Percentiles rank a stretch among this genome's conserved stretches.
Conservation (phyloP, 2,329 filamentous ascomycete species). For the Torrubiella hemipterigena region DNA sequence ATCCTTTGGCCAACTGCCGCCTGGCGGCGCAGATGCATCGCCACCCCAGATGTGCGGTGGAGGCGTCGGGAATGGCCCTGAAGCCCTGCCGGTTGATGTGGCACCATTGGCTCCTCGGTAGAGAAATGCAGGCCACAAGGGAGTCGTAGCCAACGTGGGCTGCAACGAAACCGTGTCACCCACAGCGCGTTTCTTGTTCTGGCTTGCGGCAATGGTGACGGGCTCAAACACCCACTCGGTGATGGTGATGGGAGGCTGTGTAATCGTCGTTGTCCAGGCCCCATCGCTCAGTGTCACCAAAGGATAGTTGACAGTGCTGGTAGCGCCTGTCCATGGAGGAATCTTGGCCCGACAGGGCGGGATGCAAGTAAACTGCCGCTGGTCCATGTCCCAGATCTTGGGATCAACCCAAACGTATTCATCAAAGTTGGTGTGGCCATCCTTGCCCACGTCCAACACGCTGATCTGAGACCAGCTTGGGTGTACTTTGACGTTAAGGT, state of each 20-base stretch:
- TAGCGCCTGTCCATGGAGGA: constrained; percentile 15
- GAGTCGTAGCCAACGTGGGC: constrained; percentile 11
- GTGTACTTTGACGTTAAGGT: constrained; percentile 15
- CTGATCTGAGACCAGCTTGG: constrained; percentile 16
- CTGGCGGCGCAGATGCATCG: constrained; percentile 10
- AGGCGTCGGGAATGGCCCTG: neutral
- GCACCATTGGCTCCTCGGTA: constrained; percentile 11
- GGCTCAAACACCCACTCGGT: constrained; percentile 13
- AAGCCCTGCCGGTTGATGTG: constrained; percentile 1
- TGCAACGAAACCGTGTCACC: constrained; percentile 4
- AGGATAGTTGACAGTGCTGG: constrained; percentile 17
- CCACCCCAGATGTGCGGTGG: neutral
- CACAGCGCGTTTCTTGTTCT: constrained; percentile 4
- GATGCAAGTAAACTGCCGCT: constrained; percentile 15
- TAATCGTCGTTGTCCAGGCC: constrained; percentile 18
- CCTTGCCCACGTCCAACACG: constrained; percentile 10
- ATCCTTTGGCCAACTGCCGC: constrained; percentile 1
- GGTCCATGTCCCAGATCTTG: constrained; percentile 17
- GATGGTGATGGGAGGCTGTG: constrained; percentile 14
- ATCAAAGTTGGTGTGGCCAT: neutral
- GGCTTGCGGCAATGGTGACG: constrained; percentile 9
- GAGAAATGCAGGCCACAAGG: constrained; percentile 11
- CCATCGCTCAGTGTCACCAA: constrained; percentile 16
- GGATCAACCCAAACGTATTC: constrained; percentile 9
- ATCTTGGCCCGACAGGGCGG: constrained; percentile 16